Conservation (phyloP, 345 rosid species). For the Euphorbia peplus region DNA sequence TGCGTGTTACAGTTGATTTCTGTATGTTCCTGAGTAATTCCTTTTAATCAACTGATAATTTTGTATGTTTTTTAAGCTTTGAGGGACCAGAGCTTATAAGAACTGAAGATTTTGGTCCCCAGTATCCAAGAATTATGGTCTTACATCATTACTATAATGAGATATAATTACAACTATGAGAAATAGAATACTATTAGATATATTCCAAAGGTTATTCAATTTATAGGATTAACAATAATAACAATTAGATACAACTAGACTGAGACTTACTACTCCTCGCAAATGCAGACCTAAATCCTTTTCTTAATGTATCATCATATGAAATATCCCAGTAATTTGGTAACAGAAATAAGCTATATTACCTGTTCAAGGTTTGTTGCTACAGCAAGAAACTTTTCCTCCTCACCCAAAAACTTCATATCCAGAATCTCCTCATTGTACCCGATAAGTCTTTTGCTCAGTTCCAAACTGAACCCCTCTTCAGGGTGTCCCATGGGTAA, state of each 20-base stretch:
- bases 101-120: background rate
- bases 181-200: no score
- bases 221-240: no score
- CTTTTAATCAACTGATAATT: background rate
- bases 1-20: background rate
- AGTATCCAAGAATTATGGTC: background rate
- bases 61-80: background rate
- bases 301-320: conserved; percentile 5
- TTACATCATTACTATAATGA: background rate
- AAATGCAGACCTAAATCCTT: background rate
- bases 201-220: no score
- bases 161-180: no score
- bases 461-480: conserved; percentile 39
- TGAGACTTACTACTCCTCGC: background rate
- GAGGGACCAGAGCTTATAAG: background rate
- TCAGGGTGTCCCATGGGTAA: conserved; percentile 37
- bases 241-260: background rate
- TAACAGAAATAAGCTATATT: conserved; percentile 9
- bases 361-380: conserved; percentile 96
- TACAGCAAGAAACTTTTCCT: conserved; percentile 82
- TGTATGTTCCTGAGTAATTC: background rate
- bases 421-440: conserved; percentile 91
- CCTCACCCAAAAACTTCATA: conserved; percentile 85
- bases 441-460: conserved; percentile 80
- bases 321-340: background rate